Evolutionary conservation across 495 filamentous ascomycete genomes (phyloP).

Genomic region (Pseudoneurospora amorphoporcata): DNA sequence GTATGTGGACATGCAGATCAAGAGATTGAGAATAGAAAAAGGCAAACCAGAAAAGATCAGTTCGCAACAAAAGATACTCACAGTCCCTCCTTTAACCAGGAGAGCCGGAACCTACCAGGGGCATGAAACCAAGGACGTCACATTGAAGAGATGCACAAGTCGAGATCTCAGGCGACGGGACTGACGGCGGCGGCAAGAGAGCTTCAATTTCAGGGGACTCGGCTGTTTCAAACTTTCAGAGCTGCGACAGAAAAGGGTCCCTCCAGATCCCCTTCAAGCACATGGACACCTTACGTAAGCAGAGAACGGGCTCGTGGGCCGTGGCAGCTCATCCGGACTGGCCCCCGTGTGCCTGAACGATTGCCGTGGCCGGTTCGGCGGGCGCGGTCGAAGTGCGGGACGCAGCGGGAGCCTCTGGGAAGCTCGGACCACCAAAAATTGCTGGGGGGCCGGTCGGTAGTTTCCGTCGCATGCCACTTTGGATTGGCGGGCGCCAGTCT

Average conservation of each 20-base stretch:
- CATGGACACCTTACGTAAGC: background rate
- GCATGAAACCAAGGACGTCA: slow-evolving; percentile 20
- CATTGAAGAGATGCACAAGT: slow-evolving; percentile 5
- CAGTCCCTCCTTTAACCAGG: background rate
- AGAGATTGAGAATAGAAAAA: background rate
- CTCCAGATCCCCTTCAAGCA: background rate
- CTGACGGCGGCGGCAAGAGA: background rate
- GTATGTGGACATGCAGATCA: background rate
- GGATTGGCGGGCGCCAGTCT: background rate
- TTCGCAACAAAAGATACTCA: background rate
- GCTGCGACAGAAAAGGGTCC: background rate
- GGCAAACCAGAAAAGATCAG: background rate
- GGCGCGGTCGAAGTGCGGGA: background rate
- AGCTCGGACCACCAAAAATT: slow-evolving; percentile 7
- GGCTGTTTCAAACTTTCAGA: slow-evolving; percentile 1
- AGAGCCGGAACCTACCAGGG: background rate
- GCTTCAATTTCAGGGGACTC: slow-evolving; percentile 26
- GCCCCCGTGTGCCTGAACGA: background rate
- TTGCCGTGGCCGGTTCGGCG: background rate
- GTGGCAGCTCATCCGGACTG: background rate
- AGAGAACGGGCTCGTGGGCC: background rate
- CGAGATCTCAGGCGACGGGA: background rate
- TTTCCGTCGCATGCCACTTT: background rate
- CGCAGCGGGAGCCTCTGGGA: background rate
- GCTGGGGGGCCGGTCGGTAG: background rate